A percentile compares a stretch with the other conserved stretches of the same genome.
phyloP scores from a whole-genome alignment of 148 eudicot species.

The Cornus kousa region DNA sequence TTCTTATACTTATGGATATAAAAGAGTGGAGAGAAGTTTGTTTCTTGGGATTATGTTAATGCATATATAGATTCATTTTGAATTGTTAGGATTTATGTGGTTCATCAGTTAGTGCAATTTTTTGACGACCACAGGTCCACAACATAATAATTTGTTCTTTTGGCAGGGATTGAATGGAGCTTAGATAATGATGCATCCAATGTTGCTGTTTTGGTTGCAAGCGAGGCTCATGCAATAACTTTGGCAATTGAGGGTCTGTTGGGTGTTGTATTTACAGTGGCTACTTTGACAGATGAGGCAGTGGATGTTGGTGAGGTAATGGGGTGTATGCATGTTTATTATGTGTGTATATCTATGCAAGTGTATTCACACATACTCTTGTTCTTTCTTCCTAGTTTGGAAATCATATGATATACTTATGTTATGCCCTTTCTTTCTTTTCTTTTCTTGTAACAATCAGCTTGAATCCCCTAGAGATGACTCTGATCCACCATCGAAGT shows the following conservation, averaged over 20 bases:
- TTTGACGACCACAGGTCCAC: neutral
- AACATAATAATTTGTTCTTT: slow-evolving; percentile 1
- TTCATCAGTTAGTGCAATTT: neutral
- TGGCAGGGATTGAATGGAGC: slow-evolving; percentile 94
- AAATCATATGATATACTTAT: neutral
- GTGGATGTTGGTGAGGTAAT: slow-evolving; percentile 95
- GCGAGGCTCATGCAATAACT: slow-evolving; percentile 97
- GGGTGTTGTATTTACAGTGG: slow-evolving; percentile 96
- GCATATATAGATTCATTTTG: neutral
- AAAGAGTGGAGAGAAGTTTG: neutral
- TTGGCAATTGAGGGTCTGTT: slow-evolving; percentile 96
- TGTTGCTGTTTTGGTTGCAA: slow-evolving; percentile 95
- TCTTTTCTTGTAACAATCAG: slow-evolving; percentile 41
- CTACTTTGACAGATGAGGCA: slow-evolving; percentile 98
- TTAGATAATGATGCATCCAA: slow-evolving; percentile 98
- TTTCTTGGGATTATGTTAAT: neutral
- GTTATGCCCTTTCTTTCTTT: slow-evolving; percentile 1
- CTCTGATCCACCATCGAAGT: slow-evolving; percentile 50
- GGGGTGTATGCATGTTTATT: neutral
- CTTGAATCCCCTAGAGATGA: slow-evolving; percentile 94
- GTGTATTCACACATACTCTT: neutral
- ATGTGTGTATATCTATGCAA: neutral
- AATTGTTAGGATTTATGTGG: neutral
- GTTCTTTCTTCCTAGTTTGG: neutral
- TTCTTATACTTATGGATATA: neutral